These are phyloP conservation scores for Croton laevigatus DNA, from an alignment of 441 rosid species.

Conservation along the genomic window DNA sequence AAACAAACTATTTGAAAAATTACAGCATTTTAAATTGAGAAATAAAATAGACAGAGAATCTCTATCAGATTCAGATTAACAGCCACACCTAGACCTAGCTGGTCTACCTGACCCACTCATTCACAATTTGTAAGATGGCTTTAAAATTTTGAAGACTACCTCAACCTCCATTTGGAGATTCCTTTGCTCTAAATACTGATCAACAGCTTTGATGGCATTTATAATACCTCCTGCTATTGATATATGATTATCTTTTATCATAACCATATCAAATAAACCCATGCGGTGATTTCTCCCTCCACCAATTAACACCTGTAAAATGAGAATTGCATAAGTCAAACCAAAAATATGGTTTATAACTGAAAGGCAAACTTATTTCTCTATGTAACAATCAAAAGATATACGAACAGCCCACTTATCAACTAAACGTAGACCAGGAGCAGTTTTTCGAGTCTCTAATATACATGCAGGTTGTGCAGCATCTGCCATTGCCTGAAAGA, in stretches of 20 bases:
- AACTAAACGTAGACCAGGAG: conserved; percentile 84
- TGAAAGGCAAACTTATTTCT: conserved; percentile 16
- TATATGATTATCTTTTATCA: conserved; percentile 96
- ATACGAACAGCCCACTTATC: conserved; percentile 93
- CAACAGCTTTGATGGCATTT: conserved; percentile 71
- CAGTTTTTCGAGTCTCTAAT: conserved; percentile 93
- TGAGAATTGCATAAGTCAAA: conserved; percentile 27
- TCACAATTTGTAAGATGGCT: conserved; percentile 1
- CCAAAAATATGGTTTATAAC: conserved; percentile 13
- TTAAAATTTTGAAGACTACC: conserved; percentile 39
- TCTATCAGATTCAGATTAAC: conserved; percentile 7
- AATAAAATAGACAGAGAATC: background rate
- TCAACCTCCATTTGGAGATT: conserved; percentile 88
- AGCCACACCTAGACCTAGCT: background rate
- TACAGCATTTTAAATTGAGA: conserved; percentile 9
- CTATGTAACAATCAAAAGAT: conserved; percentile 20
- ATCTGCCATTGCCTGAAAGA: conserved; percentile 83
- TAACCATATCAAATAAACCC: conserved; percentile 97
- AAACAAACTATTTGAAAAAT: background rate
- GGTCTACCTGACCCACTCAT: background rate
- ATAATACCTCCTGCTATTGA: conserved; percentile 83
- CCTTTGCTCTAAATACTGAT: conserved; percentile 53
- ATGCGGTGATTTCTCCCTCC: conserved; percentile 91
- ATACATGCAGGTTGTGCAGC: conserved; percentile 84
- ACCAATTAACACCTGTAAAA: conserved; percentile 73